A percentile compares a stretch with the other conserved stretches of the same genome.
Evolutionary conservation across 2,329 filamentous ascomycete species (phyloP).

Genomic region (Emergomyces orientalis): DNA sequence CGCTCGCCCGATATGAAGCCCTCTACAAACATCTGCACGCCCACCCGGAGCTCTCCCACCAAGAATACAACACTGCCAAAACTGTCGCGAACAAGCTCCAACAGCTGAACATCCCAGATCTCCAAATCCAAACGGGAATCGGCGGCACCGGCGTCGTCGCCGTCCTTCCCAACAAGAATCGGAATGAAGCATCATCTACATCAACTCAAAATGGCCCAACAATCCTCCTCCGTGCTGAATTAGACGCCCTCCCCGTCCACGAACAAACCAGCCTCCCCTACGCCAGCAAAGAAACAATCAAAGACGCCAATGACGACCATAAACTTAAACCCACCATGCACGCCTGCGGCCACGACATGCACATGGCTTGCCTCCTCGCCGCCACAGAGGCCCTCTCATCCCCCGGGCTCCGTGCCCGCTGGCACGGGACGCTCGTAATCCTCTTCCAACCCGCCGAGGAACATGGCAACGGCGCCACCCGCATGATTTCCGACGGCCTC

Average conservation of each 20-base stretch:
- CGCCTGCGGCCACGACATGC: conserved; percentile 54
- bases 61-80: conserved; percentile 46
- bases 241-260: conserved; percentile 42
- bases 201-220: conserved; percentile 30
- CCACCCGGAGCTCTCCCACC: conserved; percentile 51
- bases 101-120: conserved; percentile 17
- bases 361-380: conserved; percentile 48
- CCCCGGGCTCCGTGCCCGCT: conserved; percentile 35
- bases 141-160: conserved; percentile 39
- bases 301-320: conserved; percentile 37
- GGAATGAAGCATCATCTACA: conserved; percentile 12
- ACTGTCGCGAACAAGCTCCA: conserved; percentile 32
- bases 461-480: conserved; percentile 50
- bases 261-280: conserved; percentile 43
- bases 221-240: conserved; percentile 41
- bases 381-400: conserved; percentile 42
- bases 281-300: conserved; percentile 38
- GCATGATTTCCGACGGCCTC: conserved; percentile 53
- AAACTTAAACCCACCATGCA: conserved; percentile 50
- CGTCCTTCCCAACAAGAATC: conserved; percentile 31
- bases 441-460: conserved; percentile 63
- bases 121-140: conserved; percentile 37
- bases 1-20: conserved; percentile 41
- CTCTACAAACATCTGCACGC: conserved; percentile 52
- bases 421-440: conserved; percentile 55